phyloP scores from a whole-genome alignment of 768 basidiomycete species.

The Hebeloma cylindrosporum region DNA sequence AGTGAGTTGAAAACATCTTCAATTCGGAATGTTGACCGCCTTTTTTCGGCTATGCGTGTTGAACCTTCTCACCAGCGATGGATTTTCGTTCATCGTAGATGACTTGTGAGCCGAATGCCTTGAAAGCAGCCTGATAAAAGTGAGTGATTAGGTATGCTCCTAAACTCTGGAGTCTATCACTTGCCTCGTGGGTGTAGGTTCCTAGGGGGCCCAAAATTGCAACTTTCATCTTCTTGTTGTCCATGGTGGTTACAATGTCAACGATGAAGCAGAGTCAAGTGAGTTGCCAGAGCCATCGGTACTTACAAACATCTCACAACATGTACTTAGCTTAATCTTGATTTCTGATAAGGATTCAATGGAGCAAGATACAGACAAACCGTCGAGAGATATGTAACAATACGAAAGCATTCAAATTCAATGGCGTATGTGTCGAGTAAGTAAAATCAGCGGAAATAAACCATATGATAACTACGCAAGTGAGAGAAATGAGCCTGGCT shows the following conservation, averaged over 20 bases:
- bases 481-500: conserved; percentile 37
- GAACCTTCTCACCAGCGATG: conserved; percentile 32
- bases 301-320: too few relatives aligned
- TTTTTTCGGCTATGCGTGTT: not conserved
- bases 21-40: not conserved
- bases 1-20: conserved; percentile 64
- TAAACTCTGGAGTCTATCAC: conserved; percentile 8
- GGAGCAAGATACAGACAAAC: too few relatives aligned
- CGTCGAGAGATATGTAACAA: too few relatives aligned
- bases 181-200: conserved; percentile 65
- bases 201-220: conserved; percentile 68
- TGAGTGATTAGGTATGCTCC: not conserved
- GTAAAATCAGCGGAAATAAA: too few relatives aligned
- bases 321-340: too few relatives aligned
- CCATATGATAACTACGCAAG: conserved; percentile 21
- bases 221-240: conserved; percentile 29
- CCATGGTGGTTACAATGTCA: too few relatives aligned
- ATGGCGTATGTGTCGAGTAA: too few relatives aligned
- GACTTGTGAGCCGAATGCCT: conserved; percentile 33
- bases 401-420: too few relatives aligned
- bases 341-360: too few relatives aligned
- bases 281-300: not conserved
- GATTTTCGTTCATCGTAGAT: conserved; percentile 35
- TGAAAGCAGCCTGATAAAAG: conserved; percentile 40
- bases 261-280: too few relatives aligned